phyloP scores from a whole-genome alignment of 306 rosid species.

The Hippophae rhamnoides region DNA sequence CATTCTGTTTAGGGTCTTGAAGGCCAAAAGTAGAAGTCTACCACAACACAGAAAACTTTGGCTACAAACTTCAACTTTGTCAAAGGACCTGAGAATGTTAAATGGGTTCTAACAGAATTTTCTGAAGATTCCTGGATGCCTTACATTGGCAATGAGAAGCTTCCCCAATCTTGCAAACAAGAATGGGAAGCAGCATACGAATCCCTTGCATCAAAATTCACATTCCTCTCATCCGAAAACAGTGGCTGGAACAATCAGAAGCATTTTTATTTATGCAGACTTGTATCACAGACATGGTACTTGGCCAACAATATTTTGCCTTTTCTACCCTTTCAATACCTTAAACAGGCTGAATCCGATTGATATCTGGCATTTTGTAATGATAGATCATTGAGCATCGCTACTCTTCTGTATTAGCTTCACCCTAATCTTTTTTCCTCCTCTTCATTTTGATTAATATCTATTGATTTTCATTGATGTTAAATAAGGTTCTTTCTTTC shows the following conservation, averaged over 20 bases:
- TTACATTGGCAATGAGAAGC: conserved; percentile 23
- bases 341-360: conserved; percentile 7
- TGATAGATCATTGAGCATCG: not conserved
- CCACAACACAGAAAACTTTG: conserved; percentile 13
- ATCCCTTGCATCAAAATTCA: conserved; percentile 20
- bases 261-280: conserved; percentile 1
- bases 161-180: conserved; percentile 21
- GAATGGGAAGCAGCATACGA: conserved; percentile 42
- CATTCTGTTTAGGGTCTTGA: conserved; percentile 20
- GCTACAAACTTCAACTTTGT: conserved; percentile 29
- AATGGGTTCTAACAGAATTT: conserved; percentile 44
- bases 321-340: not conserved
- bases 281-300: conserved; percentile 5
- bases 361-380: conserved; percentile 9
- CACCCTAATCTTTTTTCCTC: no score
- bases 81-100: conserved; percentile 39
- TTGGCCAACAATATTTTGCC: not conserved
- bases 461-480: no score
- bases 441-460: no score
- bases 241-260: conserved; percentile 5
- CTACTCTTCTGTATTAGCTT: no score
- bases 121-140: conserved; percentile 41
- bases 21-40: conserved; percentile 27
- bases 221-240: conserved; percentile 20
- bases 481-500: no score